phyloP scores from a whole-genome alignment of 129 eudicot genomes.

The Tagetes erecta region DNA sequence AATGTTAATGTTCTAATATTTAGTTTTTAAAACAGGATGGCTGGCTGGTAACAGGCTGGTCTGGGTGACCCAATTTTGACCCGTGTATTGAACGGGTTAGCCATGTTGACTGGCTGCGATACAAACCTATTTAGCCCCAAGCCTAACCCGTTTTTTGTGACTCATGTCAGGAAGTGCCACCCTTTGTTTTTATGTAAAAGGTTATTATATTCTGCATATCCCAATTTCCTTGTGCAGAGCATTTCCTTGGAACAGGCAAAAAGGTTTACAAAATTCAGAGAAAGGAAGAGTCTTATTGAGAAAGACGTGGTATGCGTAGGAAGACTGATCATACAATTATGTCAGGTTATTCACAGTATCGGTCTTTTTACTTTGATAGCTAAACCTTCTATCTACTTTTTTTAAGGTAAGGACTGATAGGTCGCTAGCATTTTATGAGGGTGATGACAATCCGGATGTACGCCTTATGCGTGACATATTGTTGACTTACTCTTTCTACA shows the following conservation, averaged over 20 bases:
- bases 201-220: background rate
- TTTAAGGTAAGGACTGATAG: conserved; percentile 94
- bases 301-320: conserved; percentile 42
- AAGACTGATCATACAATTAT: background rate
- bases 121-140: background rate
- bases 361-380: background rate
- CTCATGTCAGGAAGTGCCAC: background rate
- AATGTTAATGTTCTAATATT: background rate
- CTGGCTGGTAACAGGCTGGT: background rate
- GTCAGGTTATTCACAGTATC: background rate
- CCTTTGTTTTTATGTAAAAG: background rate
- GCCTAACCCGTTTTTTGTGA: background rate
- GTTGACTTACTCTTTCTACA: conserved; percentile 88
- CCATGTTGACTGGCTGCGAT: background rate
- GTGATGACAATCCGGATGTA: conserved; percentile 89
- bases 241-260: conserved; percentile 53
- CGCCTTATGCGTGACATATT: conserved; percentile 70
- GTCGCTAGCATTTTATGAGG: conserved; percentile 81
- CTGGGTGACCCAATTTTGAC: background rate
- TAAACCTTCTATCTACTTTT: conserved; percentile 3
- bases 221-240: conserved; percentile 52
- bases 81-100: background rate
- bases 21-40: background rate
- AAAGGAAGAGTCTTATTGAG: conserved; percentile 42
- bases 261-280: conserved; percentile 46